phyloP scores from a whole-genome alignment of 2,329 filamentous ascomycete species.

The Trichoderma gracile region DNA sequence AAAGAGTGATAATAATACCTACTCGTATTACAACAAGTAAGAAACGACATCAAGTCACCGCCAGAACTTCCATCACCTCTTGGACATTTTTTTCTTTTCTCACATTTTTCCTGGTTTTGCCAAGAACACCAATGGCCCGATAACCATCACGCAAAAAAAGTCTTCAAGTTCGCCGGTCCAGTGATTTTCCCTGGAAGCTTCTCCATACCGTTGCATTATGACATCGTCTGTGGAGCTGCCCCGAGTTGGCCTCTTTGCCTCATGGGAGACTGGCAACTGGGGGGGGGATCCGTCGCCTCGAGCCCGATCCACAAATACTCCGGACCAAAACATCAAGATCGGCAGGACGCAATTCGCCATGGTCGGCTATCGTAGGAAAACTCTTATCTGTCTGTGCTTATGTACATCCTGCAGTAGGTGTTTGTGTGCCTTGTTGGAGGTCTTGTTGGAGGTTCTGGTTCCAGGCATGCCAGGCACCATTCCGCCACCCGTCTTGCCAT shows the following conservation, averaged over 20 bases:
- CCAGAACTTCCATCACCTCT: background rate
- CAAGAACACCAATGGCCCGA: background rate
- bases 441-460: too few relatives aligned
- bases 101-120: too few relatives aligned
- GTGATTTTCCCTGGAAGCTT: background rate
- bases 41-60: too few relatives aligned
- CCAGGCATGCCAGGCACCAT: too few relatives aligned
- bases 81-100: background rate
- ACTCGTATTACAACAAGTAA: too few relatives aligned
- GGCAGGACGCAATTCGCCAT: background rate
- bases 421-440: too few relatives aligned
- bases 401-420: too few relatives aligned
- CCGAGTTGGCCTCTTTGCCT: background rate
- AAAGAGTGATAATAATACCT: too few relatives aligned
- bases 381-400: background rate
- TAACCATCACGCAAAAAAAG: background rate
- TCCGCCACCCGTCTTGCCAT: too few relatives aligned
- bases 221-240: conserved; percentile 11
- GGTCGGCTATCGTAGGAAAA: background rate
- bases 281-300: conserved; percentile 1
- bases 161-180: background rate
- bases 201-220: background rate
- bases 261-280: too few relatives aligned
- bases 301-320: conserved; percentile 18
- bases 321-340: conserved; percentile 3